Evolutionary conservation across 257 asterid genomes (phyloP).

Genomic region (Gentiana macrophylla): DNA sequence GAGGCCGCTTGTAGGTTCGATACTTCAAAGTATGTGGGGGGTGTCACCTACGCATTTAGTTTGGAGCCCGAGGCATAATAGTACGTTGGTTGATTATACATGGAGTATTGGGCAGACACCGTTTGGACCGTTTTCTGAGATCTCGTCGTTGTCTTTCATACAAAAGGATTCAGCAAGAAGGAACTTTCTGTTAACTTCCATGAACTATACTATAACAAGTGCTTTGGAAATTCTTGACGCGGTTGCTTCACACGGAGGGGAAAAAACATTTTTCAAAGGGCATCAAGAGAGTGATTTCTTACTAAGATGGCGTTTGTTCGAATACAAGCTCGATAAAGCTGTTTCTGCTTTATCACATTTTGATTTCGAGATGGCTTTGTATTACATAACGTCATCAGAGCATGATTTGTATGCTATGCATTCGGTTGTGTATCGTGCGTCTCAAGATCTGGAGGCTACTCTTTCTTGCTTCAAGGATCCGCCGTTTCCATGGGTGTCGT

Average conservation of each 20-base stretch:
- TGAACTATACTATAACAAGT: slow-evolving; percentile 63
- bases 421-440: slow-evolving; percentile 61
- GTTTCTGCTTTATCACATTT: slow-evolving; percentile 79
- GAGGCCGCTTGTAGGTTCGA: slow-evolving; percentile 85
- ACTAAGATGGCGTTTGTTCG: slow-evolving; percentile 81
- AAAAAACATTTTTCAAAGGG: slow-evolving; percentile 55
- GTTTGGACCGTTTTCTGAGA: slow-evolving; percentile 89
- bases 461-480: slow-evolving; percentile 86
- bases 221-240: slow-evolving; percentile 71
- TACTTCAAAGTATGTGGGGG: slow-evolving; percentile 97
- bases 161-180: slow-evolving; percentile 97
- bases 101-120: slow-evolving; percentile 97
- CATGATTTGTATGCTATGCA: slow-evolving; percentile 77
- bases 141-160: slow-evolving; percentile 67
- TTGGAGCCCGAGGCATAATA: slow-evolving; percentile 88
- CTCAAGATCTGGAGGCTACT: slow-evolving; percentile 81
- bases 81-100: slow-evolving; percentile 68
- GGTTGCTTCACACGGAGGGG: slow-evolving; percentile 72
- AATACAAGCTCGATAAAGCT: slow-evolving; percentile 77
- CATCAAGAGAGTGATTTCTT: slow-evolving; percentile 45
- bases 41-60: slow-evolving; percentile 79
- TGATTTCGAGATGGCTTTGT: slow-evolving; percentile 74
- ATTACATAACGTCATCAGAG: slow-evolving; percentile 67
- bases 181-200: slow-evolving; percentile 58
- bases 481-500: slow-evolving; percentile 79